phyloP scores from a whole-genome alignment of 73 alveolate genomes.

The Blepharisma stoltei region DNA sequence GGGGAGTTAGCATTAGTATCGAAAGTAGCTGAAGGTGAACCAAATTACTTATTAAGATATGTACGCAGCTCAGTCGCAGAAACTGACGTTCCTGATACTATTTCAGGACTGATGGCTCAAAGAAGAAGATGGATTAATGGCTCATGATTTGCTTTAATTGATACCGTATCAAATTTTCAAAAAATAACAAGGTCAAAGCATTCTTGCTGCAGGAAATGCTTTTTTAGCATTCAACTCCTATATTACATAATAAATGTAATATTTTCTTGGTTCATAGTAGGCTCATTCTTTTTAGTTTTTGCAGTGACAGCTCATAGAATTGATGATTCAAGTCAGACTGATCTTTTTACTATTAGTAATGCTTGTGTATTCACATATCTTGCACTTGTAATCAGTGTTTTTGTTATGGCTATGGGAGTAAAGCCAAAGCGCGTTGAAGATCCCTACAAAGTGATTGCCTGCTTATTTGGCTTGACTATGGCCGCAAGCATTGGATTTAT shows the following conservation, averaged over 20 bases:
- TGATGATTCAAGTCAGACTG: background rate
- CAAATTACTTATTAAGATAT: slow-evolving; percentile 31
- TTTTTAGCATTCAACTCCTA: background rate
- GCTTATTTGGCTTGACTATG: background rate
- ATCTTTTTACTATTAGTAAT: background rate
- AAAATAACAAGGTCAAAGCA: background rate
- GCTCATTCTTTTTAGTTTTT: background rate
- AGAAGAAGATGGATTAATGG: slow-evolving; percentile 69
- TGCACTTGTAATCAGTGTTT: background rate
- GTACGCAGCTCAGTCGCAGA: slow-evolving; percentile 51
- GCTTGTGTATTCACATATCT: slow-evolving; percentile 1
- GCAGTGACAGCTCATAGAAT: background rate
- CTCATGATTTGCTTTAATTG: slow-evolving; percentile 46
- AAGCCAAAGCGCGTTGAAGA: slow-evolving; percentile 2
- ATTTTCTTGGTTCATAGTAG: slow-evolving; percentile 4
- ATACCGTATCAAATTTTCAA: slow-evolving; percentile 31
- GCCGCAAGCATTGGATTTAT: background rate
- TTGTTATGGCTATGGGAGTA: background rate
- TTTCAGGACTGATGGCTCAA: slow-evolving; percentile 41
- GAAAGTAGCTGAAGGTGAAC: background rate
- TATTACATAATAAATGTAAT: background rate
- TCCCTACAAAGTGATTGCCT: background rate
- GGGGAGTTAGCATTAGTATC: too few species aligned
- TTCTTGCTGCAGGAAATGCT: background rate
- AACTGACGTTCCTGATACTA: slow-evolving; percentile 46